Evolutionary conservation across 1,284 basidiomycete species (phyloP).

Genomic region (Ustilago hordei): DNA sequence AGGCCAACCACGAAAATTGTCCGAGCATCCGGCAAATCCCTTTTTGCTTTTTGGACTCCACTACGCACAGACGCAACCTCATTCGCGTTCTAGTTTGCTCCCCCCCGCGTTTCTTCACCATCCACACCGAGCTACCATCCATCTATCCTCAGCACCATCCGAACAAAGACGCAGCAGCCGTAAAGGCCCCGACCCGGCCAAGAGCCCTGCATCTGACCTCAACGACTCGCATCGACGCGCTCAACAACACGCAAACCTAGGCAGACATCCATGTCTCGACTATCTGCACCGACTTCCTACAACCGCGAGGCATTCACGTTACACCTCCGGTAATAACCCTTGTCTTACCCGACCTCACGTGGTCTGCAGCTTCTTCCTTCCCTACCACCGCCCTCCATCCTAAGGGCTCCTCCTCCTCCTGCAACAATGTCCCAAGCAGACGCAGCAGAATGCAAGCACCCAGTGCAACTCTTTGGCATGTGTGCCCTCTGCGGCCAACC

Average conservation of each 20-base stretch:
- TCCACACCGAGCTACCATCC: not conserved
- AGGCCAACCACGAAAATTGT: conserved; percentile 10
- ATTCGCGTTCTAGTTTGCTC: not conserved
- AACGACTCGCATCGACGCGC: not conserved
- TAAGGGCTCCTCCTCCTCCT: not conserved
- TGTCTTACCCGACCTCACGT: not conserved
- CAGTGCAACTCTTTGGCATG: conserved; percentile 88
- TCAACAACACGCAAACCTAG: not conserved
- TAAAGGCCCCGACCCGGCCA: not conserved
- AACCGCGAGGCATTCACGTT: conserved; percentile 8
- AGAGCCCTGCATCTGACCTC: no score
- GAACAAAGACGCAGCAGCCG: not conserved
- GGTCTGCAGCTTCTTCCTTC: no score
- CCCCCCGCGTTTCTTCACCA: conserved; percentile 18
- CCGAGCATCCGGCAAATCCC: conserved; percentile 14
- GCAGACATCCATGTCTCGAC: conserved; percentile 24
- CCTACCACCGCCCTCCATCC: not conserved
- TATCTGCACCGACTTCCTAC: conserved; percentile 5
- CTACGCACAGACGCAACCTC: conserved; percentile 15
- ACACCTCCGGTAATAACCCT: conserved; percentile 24
- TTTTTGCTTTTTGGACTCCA: not conserved
- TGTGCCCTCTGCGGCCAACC: conserved; percentile 94
- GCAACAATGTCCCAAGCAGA: conserved; percentile 21
- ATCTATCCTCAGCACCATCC: not conserved
- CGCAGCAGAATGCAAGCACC: conserved; percentile 80